Evolutionary conservation across 257 asterid genomes (phyloP).

Genomic region (Ilex aquifolium): DNA sequence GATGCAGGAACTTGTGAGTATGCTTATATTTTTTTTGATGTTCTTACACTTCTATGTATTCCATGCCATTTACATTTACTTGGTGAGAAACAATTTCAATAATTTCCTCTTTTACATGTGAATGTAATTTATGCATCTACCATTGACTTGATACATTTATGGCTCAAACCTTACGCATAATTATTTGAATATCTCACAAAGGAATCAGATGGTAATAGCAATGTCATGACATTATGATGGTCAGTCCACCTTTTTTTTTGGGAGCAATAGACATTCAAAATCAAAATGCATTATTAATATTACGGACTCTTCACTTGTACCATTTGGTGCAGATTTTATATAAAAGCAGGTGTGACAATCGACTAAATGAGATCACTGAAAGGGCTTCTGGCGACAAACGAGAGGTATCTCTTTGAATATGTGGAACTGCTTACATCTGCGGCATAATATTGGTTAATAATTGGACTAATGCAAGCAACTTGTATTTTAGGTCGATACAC

Average conservation of each 20-base stretch:
- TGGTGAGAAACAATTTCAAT: not conserved
- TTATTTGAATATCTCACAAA: not conserved
- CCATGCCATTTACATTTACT: not conserved
- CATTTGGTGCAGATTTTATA: slow-evolving; percentile 62
- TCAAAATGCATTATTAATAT: slow-evolving; percentile 9
- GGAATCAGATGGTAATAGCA: not conserved
- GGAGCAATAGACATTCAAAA: slow-evolving; percentile 10
- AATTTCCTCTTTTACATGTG: not conserved
- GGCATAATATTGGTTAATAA: slow-evolving; percentile 10
- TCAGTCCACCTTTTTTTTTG: not conserved
- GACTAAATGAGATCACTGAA: slow-evolving; percentile 84
- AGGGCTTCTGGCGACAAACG: slow-evolving; percentile 70
- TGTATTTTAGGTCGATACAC: slow-evolving; percentile 59
- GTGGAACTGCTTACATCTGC: slow-evolving; percentile 4
- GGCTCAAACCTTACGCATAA: not conserved
- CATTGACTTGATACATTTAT: not conserved
- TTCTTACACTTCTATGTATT: not conserved
- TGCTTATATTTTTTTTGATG: not conserved
- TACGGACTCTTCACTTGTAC: slow-evolving; percentile 10
- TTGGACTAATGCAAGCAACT: slow-evolving; percentile 19
- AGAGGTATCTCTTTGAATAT: slow-evolving; percentile 55
- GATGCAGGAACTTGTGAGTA: slow-evolving; percentile 98
- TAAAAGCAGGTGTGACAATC: slow-evolving; percentile 93
- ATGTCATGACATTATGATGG: not conserved
- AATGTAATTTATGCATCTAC: not conserved